A percentile compares a stretch with the other conserved stretches of the same genome.
phyloP scores from a whole-genome alignment of 495 filamentous ascomycete genomes.

The Aspergillus nanangensis region DNA sequence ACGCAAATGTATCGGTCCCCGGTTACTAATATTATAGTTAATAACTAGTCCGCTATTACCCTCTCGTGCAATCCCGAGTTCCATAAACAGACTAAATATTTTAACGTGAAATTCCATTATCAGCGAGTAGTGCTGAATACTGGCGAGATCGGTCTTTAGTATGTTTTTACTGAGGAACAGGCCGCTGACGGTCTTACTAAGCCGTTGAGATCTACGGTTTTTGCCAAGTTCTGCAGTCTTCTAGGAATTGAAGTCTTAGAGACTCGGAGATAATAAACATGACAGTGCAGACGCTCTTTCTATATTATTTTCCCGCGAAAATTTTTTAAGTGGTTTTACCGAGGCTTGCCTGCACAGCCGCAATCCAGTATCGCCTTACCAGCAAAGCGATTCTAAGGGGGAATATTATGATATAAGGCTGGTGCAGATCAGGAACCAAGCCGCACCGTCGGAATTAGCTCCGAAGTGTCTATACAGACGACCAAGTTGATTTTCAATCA shows the following conservation, averaged over 20 bases:
- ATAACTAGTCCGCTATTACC: slow-evolving; percentile 14
- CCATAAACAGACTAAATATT: slow-evolving; percentile 16
- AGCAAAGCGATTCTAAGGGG: slow-evolving; percentile 14
- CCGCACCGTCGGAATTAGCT: neutral
- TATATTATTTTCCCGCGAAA: slow-evolving; percentile 9
- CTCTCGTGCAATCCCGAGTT: slow-evolving; percentile 11
- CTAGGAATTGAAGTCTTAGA: slow-evolving; percentile 3
- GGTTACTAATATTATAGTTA: slow-evolving; percentile 12
- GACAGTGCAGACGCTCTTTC: slow-evolving; percentile 10
- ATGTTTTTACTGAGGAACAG: slow-evolving; percentile 12
- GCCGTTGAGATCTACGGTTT: slow-evolving; percentile 9
- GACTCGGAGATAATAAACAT: neutral
- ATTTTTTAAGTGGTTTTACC: slow-evolving; percentile 14
- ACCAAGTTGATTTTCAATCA: neutral
- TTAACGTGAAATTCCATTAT: slow-evolving; percentile 19
- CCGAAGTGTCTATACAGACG: too few relatives aligned
- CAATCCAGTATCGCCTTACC: slow-evolving; percentile 14
- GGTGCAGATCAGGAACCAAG: neutral
- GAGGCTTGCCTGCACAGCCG: slow-evolving; percentile 9
- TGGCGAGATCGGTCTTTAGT: slow-evolving; percentile 12
- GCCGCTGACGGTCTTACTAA: slow-evolving; percentile 15
- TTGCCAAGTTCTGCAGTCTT: neutral
- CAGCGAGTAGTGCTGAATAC: slow-evolving; percentile 8
- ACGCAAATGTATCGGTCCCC: slow-evolving; percentile 9
- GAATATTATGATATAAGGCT: neutral